These are phyloP conservation scores for Amaranthus tricolor DNA, from an alignment of 179 eudicot species.

Conservation along the genomic window DNA sequence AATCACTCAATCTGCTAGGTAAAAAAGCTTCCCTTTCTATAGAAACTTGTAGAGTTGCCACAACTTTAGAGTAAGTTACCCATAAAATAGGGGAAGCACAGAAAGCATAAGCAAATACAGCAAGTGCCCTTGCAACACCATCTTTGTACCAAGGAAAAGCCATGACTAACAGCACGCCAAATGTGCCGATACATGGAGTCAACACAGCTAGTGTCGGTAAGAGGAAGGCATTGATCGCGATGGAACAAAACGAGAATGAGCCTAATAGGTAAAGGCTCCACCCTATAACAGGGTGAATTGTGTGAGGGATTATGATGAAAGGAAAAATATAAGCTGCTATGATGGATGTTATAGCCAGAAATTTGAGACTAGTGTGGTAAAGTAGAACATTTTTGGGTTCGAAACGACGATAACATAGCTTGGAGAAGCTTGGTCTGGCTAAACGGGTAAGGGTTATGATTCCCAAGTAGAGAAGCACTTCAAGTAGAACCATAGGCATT, in stretches of 20 bases:
- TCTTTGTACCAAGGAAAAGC: slow-evolving; percentile 75
- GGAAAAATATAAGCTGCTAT: slow-evolving; percentile 66
- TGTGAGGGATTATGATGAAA: slow-evolving; percentile 65
- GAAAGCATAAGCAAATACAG: slow-evolving; percentile 60
- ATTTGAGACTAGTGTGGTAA: slow-evolving; percentile 49
- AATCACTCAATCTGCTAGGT: slow-evolving; percentile 59
- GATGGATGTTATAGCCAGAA: slow-evolving; percentile 57
- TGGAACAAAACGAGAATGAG: slow-evolving; percentile 47
- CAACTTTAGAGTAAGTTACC: slow-evolving; percentile 41
- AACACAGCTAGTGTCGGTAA: slow-evolving; percentile 61
- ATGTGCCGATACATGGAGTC: slow-evolving; percentile 58
- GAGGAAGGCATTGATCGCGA: slow-evolving; percentile 55
- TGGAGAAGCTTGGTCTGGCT: slow-evolving; percentile 64
- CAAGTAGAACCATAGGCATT: slow-evolving; percentile 55
- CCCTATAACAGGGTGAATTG: slow-evolving; percentile 74
- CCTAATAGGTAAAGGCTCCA: slow-evolving; percentile 85
- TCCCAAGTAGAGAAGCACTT: slow-evolving; percentile 55
- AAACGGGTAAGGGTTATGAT: slow-evolving; percentile 59
- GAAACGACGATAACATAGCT: slow-evolving; percentile 59
- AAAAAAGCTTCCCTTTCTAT: slow-evolving; percentile 72
- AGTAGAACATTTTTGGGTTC: slow-evolving; percentile 47
- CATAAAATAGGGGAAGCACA: slow-evolving; percentile 67
- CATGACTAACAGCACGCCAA: slow-evolving; percentile 72
- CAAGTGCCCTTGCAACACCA: slow-evolving; percentile 70
- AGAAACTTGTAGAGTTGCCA: slow-evolving; percentile 51